These are phyloP conservation scores for Cladosporium halotolerans DNA, from an alignment of 2,329 filamentous ascomycete species.

Conservation along the genomic window DNA sequence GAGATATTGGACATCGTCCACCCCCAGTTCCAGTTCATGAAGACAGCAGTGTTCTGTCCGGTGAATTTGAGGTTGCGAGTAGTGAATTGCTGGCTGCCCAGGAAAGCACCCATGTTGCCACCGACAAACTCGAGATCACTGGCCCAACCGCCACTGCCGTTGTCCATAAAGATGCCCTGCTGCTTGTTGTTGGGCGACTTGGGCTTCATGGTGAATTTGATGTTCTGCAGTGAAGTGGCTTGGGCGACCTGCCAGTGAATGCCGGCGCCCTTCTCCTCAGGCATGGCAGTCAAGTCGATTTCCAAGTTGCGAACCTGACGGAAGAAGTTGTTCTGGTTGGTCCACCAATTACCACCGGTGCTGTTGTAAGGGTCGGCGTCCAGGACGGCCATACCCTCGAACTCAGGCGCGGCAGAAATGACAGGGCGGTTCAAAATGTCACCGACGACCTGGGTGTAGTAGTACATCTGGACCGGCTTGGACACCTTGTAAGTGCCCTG, in stretches of 20 bases:
- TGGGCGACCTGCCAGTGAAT: slow-evolving; percentile 52
- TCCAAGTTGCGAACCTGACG: slow-evolving; percentile 50
- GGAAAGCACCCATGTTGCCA: slow-evolving; percentile 52
- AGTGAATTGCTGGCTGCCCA: slow-evolving; percentile 60
- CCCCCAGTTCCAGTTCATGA: slow-evolving; percentile 51
- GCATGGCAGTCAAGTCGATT: slow-evolving; percentile 41
- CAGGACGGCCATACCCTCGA: slow-evolving; percentile 80
- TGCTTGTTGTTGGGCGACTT: slow-evolving; percentile 45
- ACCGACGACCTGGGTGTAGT: slow-evolving; percentile 89
- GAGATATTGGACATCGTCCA: slow-evolving; percentile 44
- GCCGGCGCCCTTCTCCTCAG: slow-evolving; percentile 29
- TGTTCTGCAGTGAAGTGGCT: slow-evolving; percentile 56
- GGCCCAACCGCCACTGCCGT: slow-evolving; percentile 41
- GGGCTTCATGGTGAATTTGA: slow-evolving; percentile 50
- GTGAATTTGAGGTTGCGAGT: slow-evolving; percentile 47
- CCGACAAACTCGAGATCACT: slow-evolving; percentile 55
- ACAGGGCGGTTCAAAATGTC: slow-evolving; percentile 63
- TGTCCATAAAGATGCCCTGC: slow-evolving; percentile 33
- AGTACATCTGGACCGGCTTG: slow-evolving; percentile 72
- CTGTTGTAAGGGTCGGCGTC: slow-evolving; percentile 78
- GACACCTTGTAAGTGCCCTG: slow-evolving; percentile 79
- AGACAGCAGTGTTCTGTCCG: slow-evolving; percentile 44
- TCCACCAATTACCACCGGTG: slow-evolving; percentile 45
- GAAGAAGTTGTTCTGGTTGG: slow-evolving; percentile 52
- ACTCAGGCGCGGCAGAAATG: slow-evolving; percentile 50